Conservation (phyloP, 371 early-diverging fungal species). For the Parasitella parasitica region DNA sequence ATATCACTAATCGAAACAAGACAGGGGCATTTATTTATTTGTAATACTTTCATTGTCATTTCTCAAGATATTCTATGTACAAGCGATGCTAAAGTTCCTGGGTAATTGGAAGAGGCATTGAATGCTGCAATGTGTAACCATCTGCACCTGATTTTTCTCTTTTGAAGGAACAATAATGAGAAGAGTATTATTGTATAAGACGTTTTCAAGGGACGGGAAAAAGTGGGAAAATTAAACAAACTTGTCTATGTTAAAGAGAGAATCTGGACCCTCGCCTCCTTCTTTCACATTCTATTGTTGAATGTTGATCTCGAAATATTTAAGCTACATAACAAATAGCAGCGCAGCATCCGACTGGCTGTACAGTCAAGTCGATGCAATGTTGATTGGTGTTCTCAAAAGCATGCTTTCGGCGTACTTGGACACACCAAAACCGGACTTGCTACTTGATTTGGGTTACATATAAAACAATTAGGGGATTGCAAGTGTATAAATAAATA, state of each 20-base stretch:
- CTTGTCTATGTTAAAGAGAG: background rate
- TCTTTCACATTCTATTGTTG: background rate
- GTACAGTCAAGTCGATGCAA: background rate
- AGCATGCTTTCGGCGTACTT: background rate
- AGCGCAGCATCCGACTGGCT: background rate
- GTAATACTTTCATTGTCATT: too few relatives aligned
- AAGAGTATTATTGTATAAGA: background rate
- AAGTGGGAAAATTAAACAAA: background rate
- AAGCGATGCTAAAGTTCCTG: too few relatives aligned
- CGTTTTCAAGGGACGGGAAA: background rate
- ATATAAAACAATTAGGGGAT: background rate
- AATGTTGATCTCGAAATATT: background rate
- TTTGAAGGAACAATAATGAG: background rate
- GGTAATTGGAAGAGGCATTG: background rate
- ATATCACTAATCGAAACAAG: too few relatives aligned
- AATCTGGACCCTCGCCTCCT: background rate
- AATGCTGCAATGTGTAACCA: background rate
- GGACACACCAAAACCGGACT: constrained; percentile 5
- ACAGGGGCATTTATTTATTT: too few relatives aligned
- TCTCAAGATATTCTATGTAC: too few relatives aligned
- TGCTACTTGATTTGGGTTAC: constrained; percentile 3
- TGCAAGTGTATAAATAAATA: background rate
- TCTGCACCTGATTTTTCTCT: background rate
- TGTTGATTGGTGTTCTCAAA: background rate
- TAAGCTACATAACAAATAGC: background rate